These are phyloP conservation scores for Rosa multiflora DNA, from an alignment of 306 rosid species.

Conservation along the genomic window DNA sequence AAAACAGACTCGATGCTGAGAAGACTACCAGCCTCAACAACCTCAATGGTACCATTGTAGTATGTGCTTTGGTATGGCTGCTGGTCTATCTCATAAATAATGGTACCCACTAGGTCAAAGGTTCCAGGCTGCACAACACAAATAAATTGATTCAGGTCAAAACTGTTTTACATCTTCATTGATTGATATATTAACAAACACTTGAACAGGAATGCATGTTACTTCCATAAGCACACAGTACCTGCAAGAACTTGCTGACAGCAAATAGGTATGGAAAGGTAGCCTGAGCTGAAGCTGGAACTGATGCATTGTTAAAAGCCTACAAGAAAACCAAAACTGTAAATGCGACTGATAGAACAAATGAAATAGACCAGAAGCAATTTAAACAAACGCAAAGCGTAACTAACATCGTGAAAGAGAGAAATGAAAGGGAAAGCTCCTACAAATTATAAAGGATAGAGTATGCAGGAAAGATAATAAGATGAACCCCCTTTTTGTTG, in stretches of 20 bases:
- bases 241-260: slow-evolving; percentile 94
- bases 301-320: slow-evolving; percentile 71
- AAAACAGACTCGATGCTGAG: slow-evolving; percentile 83
- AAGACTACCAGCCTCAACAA: slow-evolving; percentile 61
- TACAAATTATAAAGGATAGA: neutral
- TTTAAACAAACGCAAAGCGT: neutral
- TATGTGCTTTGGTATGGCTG: slow-evolving; percentile 75
- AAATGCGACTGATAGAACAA: slow-evolving; percentile 17
- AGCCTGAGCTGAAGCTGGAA: slow-evolving; percentile 79
- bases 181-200: neutral
- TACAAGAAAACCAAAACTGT: slow-evolving; percentile 33
- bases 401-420: neutral
- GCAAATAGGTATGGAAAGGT: slow-evolving; percentile 82
- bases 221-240: slow-evolving; percentile 27
- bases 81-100: slow-evolving; percentile 77
- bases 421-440: neutral
- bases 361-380: neutral
- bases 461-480: neutral
- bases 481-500: neutral
- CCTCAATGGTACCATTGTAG: slow-evolving; percentile 88
- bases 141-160: slow-evolving; percentile 22
- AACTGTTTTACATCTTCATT: neutral
- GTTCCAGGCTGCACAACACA: slow-evolving; percentile 67
- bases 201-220: neutral
- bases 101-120: slow-evolving; percentile 87